Evolutionary conservation across 2,329 filamentous ascomycete genomes (phyloP).

Genomic region (Decorospora gaudefroyi): DNA sequence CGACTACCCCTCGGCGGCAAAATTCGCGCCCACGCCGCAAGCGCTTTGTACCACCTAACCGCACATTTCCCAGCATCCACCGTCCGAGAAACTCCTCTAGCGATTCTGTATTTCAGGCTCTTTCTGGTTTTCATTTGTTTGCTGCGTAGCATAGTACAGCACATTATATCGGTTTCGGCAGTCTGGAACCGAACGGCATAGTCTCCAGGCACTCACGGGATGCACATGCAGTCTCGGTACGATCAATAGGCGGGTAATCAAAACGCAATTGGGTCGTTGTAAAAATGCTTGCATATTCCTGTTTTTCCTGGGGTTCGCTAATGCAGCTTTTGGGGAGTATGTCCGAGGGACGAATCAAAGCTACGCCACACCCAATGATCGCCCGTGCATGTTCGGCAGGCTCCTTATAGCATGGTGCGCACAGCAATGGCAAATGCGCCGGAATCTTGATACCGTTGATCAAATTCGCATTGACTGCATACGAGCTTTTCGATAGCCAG

Average conservation of each 20-base stretch:
- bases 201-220: constrained; percentile 10
- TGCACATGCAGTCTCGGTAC: constrained; percentile 8
- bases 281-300: constrained; percentile 8
- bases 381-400: constrained; percentile 12
- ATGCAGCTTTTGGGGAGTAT: constrained; percentile 5
- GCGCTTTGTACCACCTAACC: constrained; percentile 33
- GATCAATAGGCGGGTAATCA: constrained; percentile 21
- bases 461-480: no score
- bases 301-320: constrained; percentile 6
- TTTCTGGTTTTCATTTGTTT: constrained; percentile 20
- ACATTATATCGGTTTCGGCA: constrained; percentile 5
- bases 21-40: constrained; percentile 24
- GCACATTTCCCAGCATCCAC: constrained; percentile 22
- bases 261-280: constrained; percentile 10
- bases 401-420: constrained; percentile 14
- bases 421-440: constrained; percentile 2
- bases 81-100: constrained; percentile 19
- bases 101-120: constrained; percentile 15
- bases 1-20: constrained; percentile 24
- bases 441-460: no score
- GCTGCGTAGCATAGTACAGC: constrained; percentile 14
- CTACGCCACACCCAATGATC: constrained; percentile 18
- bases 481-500: no score
- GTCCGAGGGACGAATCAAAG: constrained; percentile 19
- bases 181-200: constrained; percentile 8